phyloP scores from a whole-genome alignment of 129 eudicot genomes.

The Solidago caesia region DNA sequence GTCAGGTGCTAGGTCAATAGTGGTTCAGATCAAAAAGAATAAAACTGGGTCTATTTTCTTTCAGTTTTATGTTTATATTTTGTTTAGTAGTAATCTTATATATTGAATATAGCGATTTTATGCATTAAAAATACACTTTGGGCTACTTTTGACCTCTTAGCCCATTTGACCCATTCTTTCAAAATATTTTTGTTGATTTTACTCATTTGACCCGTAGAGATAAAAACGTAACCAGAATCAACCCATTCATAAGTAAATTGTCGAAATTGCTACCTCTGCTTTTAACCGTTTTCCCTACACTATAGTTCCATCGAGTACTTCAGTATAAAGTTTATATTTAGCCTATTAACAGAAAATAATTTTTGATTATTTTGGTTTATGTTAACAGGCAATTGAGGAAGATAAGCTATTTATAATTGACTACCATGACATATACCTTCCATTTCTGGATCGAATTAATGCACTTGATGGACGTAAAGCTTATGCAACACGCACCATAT shows the following conservation, averaged over 20 bases:
- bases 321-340: neutral
- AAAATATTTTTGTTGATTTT: neutral
- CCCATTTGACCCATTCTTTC: neutral
- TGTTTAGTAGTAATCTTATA: neutral
- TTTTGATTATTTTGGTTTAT: slow-evolving; percentile 18
- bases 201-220: neutral
- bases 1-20: neutral
- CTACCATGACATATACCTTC: slow-evolving; percentile 81
- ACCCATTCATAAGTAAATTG: neutral
- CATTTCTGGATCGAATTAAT: slow-evolving; percentile 78
- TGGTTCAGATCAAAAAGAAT: neutral
- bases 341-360: slow-evolving; percentile 11
- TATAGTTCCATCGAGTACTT: neutral
- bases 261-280: neutral
- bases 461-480: slow-evolving; percentile 94
- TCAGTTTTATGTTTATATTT: neutral
- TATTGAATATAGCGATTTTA: neutral
- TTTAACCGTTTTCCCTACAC: neutral
- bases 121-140: neutral
- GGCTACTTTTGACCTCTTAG: neutral
- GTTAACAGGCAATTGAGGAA: slow-evolving; percentile 73
- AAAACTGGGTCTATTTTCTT: neutral
- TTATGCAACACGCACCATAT: slow-evolving; percentile 86
- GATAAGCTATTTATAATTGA: slow-evolving; percentile 75
- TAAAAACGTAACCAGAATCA: neutral